Evolutionary conservation across 192 early-diverging fungal genomes (phyloP).

Genomic region (Gigaspora rosea): DNA sequence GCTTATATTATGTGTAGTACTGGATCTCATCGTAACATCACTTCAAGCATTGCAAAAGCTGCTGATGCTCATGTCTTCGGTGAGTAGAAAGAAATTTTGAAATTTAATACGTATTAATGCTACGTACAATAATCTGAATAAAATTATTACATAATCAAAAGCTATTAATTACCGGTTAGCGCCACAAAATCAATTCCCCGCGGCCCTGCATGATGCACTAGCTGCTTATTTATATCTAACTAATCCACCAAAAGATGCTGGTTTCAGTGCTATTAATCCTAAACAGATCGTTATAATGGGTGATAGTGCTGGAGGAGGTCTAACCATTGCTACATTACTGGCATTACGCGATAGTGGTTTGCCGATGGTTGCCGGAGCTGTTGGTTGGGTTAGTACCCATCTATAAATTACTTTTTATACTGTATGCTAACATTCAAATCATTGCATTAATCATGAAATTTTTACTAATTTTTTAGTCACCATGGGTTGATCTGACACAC

Average conservation of each 20-base stretch:
- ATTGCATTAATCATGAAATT: neutral
- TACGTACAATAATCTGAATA: too few relatives aligned
- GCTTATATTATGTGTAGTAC: conserved; percentile 53
- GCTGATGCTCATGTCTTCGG: conserved; percentile 47
- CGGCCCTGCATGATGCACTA: conserved; percentile 79
- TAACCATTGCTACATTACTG: conserved; percentile 55
- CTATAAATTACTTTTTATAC: neutral
- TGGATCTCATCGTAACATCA: conserved; percentile 41
- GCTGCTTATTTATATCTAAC: conserved; percentile 72
- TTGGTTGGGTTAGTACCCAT: conserved; percentile 36
- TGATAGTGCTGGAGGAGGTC: conserved; percentile 69
- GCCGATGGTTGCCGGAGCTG: conserved; percentile 57
- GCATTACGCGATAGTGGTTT: conserved; percentile 60
- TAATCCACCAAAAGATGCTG: conserved; percentile 45
- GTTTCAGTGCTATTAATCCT: conserved; percentile 48
- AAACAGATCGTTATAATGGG: conserved; percentile 67
- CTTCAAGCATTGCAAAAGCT: conserved; percentile 51
- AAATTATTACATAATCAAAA: neutral
- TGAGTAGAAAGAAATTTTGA: conserved; percentile 11
- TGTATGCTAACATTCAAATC: too few relatives aligned
- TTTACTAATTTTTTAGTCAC: neutral
- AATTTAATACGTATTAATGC: neutral
- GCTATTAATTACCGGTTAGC: conserved; percentile 83
- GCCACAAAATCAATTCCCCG: conserved; percentile 79
- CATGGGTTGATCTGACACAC: conserved; percentile 50